phyloP scores from a whole-genome alignment of 2,329 filamentous ascomycete species.

The Sordariomycetes sp. region DNA sequence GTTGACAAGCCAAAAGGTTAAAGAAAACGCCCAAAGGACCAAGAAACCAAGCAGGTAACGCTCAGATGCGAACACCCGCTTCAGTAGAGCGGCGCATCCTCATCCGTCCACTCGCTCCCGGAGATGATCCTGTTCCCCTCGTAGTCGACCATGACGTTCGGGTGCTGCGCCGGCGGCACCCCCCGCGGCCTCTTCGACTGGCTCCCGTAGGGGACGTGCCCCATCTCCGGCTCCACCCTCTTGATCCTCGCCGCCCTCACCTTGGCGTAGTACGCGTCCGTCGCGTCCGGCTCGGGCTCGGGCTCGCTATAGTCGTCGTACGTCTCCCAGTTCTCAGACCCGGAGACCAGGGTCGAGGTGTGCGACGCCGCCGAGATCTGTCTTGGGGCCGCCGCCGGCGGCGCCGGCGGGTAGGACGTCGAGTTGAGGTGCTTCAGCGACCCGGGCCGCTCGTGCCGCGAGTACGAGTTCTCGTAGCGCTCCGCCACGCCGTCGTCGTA shows the following conservation, averaged over 20 bases:
- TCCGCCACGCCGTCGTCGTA: constrained; percentile 52
- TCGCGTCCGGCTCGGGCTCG: constrained; percentile 61
- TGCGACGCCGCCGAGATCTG: constrained; percentile 52
- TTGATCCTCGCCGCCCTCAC: constrained; percentile 58
- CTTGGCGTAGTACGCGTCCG: constrained; percentile 73
- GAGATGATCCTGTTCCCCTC: constrained; percentile 53
- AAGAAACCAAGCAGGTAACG: background rate
- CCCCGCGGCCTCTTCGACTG: constrained; percentile 44
- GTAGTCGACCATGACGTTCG: constrained; percentile 39
- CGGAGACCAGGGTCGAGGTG: constrained; percentile 66
- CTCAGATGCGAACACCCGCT: background rate
- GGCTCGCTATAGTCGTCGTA: constrained; percentile 78
- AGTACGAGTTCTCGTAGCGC: constrained; percentile 12
- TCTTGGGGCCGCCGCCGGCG: constrained; percentile 31
- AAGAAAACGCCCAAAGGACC: background rate
- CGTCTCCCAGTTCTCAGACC: constrained; percentile 96
- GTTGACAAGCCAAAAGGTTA: background rate
- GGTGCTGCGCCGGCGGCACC: constrained; percentile 33
- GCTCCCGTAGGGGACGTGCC: constrained; percentile 27
- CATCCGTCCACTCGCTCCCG: constrained; percentile 57
- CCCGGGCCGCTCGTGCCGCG: constrained; percentile 27
- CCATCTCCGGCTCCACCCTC: constrained; percentile 42
- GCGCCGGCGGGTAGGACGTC: constrained; percentile 28
- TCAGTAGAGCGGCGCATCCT: constrained; percentile 28
- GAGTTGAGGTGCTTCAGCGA: constrained; percentile 28